Evolutionary conservation across 2,329 filamentous ascomycete species (phyloP), one percentile per base, ranked within the genome.

Genomic region (Lanzia echinophila): DNA sequence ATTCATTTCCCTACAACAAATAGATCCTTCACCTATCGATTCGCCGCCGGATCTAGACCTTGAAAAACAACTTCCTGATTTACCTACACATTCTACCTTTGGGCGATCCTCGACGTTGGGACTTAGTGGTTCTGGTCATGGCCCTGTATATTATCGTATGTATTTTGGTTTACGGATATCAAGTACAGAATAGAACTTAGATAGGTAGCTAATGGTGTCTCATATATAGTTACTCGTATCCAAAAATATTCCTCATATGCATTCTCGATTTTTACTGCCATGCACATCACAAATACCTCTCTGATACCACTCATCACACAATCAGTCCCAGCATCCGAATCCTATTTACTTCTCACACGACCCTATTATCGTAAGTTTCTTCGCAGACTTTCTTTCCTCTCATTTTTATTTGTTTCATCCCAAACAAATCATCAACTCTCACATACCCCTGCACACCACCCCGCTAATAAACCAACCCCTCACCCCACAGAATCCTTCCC

Each of bases 161-260:
- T 73, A 15, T 15, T n/a, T n/a, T n/a, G n/a, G n/a, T n/a, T n/a
- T n/a, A n/a, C n/a, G n/a, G n/a, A n/a, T n/a, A n/a, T n/a, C n/a
- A n/a, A n/a, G n/a, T n/a, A n/a, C 24, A 8, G 4, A 33, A 42
- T 8, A 31, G 11, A 17, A 41, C n/a, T n/a, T n/a, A n/a, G n/a
- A 12, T 19, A 33, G 12, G 8, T 19, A 28, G 36, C 15, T 7
- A 47, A 24, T n/a, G 17, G n/a, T 8, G 10, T 32, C 13, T 38
- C 20, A 11, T 50, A 22, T 54, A 24, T 59, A 89, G 86, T 95
- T 50, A 79, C 79, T 5, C 82, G 87, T 46, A 77, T 94, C 34
- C 94, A 97, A 70, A 86, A 83, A 69, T 96, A 95, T 75, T 94
- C 90, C 1, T 90, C 87, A 61, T 95, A 96, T 73, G 83, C 87